Percentiles rank a stretch among this genome's conserved stretches.
phyloP scores from a whole-genome alignment of 2,329 filamentous ascomycete genomes.

The Dryadomyces quercus-mongolicae region DNA sequence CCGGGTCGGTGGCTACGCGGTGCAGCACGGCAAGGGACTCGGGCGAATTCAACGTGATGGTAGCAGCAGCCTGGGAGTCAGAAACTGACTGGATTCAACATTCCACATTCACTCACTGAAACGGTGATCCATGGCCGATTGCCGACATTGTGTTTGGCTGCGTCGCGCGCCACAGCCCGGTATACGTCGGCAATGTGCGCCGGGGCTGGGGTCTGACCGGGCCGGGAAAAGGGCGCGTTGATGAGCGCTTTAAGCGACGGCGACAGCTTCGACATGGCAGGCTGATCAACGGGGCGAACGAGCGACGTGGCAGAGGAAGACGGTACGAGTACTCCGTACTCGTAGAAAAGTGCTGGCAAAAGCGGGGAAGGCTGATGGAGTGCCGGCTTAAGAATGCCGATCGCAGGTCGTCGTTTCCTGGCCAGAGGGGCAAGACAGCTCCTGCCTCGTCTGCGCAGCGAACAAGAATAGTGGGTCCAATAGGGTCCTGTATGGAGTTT shows the following conservation, averaged over 20 bases:
- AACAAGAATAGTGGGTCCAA: no score
- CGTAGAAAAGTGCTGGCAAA: background rate
- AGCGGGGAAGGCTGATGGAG: background rate
- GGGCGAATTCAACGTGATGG: slow-evolving; percentile 78
- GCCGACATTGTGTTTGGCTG: slow-evolving; percentile 48
- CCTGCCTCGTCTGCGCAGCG: no score
- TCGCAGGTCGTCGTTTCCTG: no score
- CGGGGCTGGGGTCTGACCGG: slow-evolving; percentile 53
- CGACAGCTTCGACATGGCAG: slow-evolving; percentile 49
- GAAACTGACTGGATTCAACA: no score
- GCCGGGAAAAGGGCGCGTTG: slow-evolving; percentile 54
- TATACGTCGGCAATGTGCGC: slow-evolving; percentile 52
- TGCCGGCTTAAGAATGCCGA: no score
- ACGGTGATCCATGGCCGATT: slow-evolving; percentile 53
- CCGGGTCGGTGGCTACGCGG: slow-evolving; percentile 29
- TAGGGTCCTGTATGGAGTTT: no score
- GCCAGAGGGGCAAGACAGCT: no score
- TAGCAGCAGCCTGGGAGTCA: slow-evolving; percentile 54
- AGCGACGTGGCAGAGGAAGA: background rate
- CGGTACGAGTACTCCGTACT: no score
- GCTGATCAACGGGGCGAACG: no score
- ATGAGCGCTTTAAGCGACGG: slow-evolving; percentile 60
- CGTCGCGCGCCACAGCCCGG: slow-evolving; percentile 50
- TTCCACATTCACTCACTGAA: no score
- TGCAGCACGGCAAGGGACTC: slow-evolving; percentile 57